Percentiles rank a stretch among this genome's conserved stretches.
Conservation (phyloP, 1,284 basidiomycete species). For the Fomitopsis pinicola region DNA sequence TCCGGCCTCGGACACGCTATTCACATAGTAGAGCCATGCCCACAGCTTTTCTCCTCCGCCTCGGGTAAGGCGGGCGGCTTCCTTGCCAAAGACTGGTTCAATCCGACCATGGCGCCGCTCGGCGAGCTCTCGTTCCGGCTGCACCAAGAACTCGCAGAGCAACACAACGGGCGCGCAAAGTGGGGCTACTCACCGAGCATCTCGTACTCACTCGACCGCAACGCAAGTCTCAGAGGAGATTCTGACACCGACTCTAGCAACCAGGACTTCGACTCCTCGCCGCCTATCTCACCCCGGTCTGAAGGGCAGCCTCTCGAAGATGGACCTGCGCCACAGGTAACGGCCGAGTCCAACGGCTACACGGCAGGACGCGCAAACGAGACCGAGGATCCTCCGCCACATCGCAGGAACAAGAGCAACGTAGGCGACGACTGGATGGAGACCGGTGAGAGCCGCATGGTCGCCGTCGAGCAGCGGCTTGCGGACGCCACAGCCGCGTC, state of each 20-base stretch:
- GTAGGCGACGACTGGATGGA: slow-evolving; percentile 22
- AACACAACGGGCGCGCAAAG: slow-evolving; percentile 42
- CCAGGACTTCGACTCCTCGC: not conserved
- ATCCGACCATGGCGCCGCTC: slow-evolving; percentile 40
- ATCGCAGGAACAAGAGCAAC: slow-evolving; percentile 4
- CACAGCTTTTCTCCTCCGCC: slow-evolving; percentile 39
- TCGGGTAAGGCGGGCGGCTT: slow-evolving; percentile 65
- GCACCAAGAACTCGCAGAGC: slow-evolving; percentile 49
- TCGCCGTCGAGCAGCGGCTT: slow-evolving; percentile 3
- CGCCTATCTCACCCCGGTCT: not conserved
- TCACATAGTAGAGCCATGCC: slow-evolving; percentile 32
- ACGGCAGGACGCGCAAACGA: not conserved
- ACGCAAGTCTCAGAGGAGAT: slow-evolving; percentile 1
- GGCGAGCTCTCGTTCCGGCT: slow-evolving; percentile 55
- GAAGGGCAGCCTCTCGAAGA: not conserved
- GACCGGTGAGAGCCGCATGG: slow-evolving; percentile 20
- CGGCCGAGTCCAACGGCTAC: not conserved
- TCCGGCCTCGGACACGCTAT: slow-evolving; percentile 18
- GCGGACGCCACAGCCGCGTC: not conserved
- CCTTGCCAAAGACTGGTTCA: slow-evolving; percentile 65
- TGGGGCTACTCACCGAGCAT: slow-evolving; percentile 53
- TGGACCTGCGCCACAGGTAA: not conserved
- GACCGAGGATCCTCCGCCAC: not conserved
- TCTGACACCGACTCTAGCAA: slow-evolving; percentile 1
- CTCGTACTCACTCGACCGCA: slow-evolving; percentile 26